Evolutionary conservation across 768 basidiomycete genomes (phyloP).

Genomic region (Serendipita sp.): DNA sequence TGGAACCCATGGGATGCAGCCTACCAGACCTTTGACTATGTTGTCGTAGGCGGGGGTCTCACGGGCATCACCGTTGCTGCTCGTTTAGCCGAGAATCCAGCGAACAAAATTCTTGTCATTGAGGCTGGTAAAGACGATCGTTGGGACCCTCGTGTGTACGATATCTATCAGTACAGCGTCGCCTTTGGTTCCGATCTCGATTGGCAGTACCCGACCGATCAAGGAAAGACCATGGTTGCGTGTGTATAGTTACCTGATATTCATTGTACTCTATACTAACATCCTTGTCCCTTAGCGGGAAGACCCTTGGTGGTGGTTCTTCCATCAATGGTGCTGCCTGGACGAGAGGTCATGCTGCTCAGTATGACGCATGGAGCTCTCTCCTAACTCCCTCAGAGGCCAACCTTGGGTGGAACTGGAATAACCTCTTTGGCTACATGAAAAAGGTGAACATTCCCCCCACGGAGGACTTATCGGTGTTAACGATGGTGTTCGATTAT

Average conservation of each 20-base stretch:
- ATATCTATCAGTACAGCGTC: conserved; percentile 28
- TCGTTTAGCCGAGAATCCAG: conserved; percentile 28
- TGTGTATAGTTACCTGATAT: background rate
- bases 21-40: conserved; percentile 16
- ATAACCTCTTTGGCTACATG: conserved; percentile 21
- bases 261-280: background rate
- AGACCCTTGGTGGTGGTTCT: conserved; percentile 27
- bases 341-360: conserved; percentile 27
- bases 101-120: conserved; percentile 30
- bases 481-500: background rate
- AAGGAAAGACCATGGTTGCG: conserved; percentile 21
- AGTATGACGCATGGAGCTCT: conserved; percentile 27
- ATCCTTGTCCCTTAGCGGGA: conserved; percentile 1
- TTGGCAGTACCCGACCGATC: conserved; percentile 31
- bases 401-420: conserved; percentile 23
- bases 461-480: background rate
- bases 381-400: conserved; percentile 19
- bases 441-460: conserved; percentile 14
- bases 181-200: conserved; percentile 28
- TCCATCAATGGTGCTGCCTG: conserved; percentile 35
- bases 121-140: conserved; percentile 37
- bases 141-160: conserved; percentile 27
- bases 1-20: conserved; percentile 7
- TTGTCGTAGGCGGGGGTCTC: conserved; percentile 27
- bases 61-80: conserved; percentile 34